Evolutionary conservation across 441 rosid genomes (phyloP).

Genomic region (Adansonia gregorii): DNA sequence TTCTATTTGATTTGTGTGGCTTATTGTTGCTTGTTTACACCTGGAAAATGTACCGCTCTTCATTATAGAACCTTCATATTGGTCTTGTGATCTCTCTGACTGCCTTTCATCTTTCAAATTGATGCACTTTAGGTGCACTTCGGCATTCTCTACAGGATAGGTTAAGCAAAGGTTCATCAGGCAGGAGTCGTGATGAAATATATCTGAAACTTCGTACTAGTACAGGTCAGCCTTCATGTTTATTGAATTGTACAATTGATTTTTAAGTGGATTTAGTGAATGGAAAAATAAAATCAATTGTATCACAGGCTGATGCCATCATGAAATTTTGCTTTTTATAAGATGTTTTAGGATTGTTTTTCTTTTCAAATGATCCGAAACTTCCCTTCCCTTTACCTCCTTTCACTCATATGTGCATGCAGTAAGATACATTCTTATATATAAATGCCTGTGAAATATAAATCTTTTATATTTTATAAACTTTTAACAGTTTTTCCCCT

Average conservation of each 20-base stretch:
- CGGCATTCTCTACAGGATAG: conserved; percentile 89
- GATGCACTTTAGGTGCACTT: conserved; percentile 65
- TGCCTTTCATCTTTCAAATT: conserved; percentile 29
- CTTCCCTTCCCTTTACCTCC: not conserved
- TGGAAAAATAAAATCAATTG: not conserved
- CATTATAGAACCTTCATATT: not conserved
- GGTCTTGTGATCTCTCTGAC: conserved; percentile 30
- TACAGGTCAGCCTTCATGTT: conserved; percentile 52
- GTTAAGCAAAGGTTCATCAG: conserved; percentile 82
- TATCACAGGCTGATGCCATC: not conserved
- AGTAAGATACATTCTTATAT: not conserved
- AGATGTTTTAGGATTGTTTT: not conserved
- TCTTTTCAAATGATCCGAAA: not conserved
- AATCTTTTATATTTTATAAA: not conserved
- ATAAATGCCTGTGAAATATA: not conserved
- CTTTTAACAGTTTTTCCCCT: not conserved
- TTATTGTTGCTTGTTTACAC: conserved; percentile 5
- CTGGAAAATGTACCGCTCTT: conserved; percentile 7
- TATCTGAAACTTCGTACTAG: conserved; percentile 81
- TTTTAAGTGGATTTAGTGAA: not conserved
- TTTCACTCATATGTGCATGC: not conserved
- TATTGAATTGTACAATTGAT: not conserved
- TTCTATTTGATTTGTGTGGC: not conserved
- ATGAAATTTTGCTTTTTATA: not conserved
- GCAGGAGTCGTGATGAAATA: conserved; percentile 83